Percentiles rank a stretch among this genome's conserved stretches.
These are phyloP conservation scores for Penicillium frequentans DNA, from an alignment of 2,329 filamentous ascomycete genomes.

Conservation along the genomic window DNA sequence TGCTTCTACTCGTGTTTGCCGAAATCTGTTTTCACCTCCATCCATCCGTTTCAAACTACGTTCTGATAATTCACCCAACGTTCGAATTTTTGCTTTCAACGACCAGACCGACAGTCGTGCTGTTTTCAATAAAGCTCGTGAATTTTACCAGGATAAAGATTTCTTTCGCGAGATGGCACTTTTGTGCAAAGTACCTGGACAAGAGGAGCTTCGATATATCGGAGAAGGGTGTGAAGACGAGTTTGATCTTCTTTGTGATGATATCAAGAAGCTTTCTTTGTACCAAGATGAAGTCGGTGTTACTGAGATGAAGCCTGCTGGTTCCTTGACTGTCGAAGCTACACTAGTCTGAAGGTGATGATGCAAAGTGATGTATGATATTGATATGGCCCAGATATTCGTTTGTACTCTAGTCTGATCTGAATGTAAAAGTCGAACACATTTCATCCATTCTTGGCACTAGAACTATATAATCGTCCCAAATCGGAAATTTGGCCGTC, in stretches of 20 bases:
- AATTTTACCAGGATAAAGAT: slow-evolving; percentile 19
- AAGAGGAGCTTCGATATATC: slow-evolving; percentile 13
- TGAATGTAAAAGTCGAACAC: not conserved
- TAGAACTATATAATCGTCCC: not conserved
- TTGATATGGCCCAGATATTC: not conserved
- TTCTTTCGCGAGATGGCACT: slow-evolving; percentile 10
- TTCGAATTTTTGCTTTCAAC: slow-evolving; percentile 17
- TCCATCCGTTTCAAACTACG: slow-evolving; percentile 19
- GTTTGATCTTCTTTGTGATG: slow-evolving; percentile 20
- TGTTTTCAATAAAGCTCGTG: slow-evolving; percentile 21
- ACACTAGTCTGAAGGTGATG: not conserved
- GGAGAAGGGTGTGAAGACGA: slow-evolving; percentile 22
- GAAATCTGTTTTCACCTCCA: not conserved
- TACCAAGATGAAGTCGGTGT: not conserved
- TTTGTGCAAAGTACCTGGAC: slow-evolving; percentile 6
- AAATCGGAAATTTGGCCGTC: not conserved
- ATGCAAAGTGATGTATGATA: not conserved
- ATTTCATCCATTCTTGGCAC: not conserved
- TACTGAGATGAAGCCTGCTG: not conserved
- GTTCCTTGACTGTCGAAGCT: not conserved
- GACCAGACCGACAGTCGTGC: slow-evolving; percentile 11
- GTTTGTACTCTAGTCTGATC: not conserved
- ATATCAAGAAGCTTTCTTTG: slow-evolving; percentile 2
- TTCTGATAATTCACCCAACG: slow-evolving; percentile 7
- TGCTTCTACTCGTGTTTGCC: not conserved